Evolutionary conservation across 2,329 filamentous ascomycete genomes (phyloP).

Genomic region (Apiospora sp.): DNA sequence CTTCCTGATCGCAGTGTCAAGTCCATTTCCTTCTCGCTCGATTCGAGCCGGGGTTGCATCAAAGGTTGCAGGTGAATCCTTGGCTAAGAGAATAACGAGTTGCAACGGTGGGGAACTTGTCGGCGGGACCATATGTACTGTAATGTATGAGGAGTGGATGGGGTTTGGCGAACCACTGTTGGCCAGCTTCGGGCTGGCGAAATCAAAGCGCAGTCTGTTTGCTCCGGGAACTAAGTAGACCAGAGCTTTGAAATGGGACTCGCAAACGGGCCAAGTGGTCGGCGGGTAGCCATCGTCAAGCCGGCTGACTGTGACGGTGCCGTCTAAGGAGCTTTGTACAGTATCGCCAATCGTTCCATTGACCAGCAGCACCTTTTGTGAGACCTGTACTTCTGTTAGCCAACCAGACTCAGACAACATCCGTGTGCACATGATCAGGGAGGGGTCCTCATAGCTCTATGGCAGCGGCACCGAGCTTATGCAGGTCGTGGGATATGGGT

Average conservation of each 20-base stretch:
- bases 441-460: neutral
- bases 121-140: constrained; percentile 85
- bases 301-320: constrained; percentile 79
- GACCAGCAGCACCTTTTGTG: constrained; percentile 87
- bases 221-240: constrained; percentile 91
- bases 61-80: constrained; percentile 86
- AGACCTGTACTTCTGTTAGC: constrained; percentile 65
- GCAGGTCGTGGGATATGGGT: neutral
- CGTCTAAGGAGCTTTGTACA: constrained; percentile 73
- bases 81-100: constrained; percentile 85
- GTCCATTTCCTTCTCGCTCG: constrained; percentile 80
- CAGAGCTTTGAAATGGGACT: constrained; percentile 90
- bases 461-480: neutral
- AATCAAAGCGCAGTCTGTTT: constrained; percentile 89
- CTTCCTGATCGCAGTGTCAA: constrained; percentile 85
- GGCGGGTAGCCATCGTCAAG: constrained; percentile 87
- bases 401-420: neutral
- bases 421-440: neutral
- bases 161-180: constrained; percentile 71
- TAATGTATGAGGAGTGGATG: constrained; percentile 81
- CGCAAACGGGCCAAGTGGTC: constrained; percentile 84
- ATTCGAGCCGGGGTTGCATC: constrained; percentile 80
- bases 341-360: constrained; percentile 83
- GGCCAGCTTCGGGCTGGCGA: constrained; percentile 81
- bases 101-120: constrained; percentile 84